A percentile compares a stretch with the other conserved stretches of the same genome.
phyloP scores from a whole-genome alignment of 2,329 filamentous ascomycete species.

The Onygenales sp. region DNA sequence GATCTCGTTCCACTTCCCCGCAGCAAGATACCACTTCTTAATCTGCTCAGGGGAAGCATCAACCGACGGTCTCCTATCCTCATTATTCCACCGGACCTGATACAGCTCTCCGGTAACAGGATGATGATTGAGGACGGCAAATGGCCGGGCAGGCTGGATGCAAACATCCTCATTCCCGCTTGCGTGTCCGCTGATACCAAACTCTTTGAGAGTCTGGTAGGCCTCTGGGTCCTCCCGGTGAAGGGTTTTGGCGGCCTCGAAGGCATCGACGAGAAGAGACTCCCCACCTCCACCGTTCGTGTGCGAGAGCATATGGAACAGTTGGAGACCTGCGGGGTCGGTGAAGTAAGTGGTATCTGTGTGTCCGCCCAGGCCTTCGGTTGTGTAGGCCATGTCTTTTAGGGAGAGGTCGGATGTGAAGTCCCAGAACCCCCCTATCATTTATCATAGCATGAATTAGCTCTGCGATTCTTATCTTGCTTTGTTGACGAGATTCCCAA shows the following conservation, averaged over 20 bases:
- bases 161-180: slow-evolving; percentile 78
- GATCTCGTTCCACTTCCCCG: slow-evolving; percentile 62
- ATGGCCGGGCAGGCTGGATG: slow-evolving; percentile 60
- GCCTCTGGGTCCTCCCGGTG: slow-evolving; percentile 42
- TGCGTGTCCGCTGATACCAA: slow-evolving; percentile 65
- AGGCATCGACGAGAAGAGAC: slow-evolving; percentile 79
- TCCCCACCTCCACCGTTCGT: slow-evolving; percentile 56
- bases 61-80: slow-evolving; percentile 66
- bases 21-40: slow-evolving; percentile 67
- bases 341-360: slow-evolving; percentile 96
- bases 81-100: slow-evolving; percentile 86
- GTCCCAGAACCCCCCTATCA: slow-evolving; percentile 60
- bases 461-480: background rate
- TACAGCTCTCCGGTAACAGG: slow-evolving; percentile 36
- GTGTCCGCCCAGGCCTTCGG: slow-evolving; percentile 69
- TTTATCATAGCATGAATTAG: background rate
- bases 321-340: slow-evolving; percentile 81
- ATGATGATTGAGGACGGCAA: slow-evolving; percentile 62
- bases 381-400: slow-evolving; percentile 88
- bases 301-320: slow-evolving; percentile 85
- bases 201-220: slow-evolving; percentile 48
- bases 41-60: slow-evolving; percentile 42
- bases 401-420: slow-evolving; percentile 82
- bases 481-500: slow-evolving; percentile 26
- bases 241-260: slow-evolving; percentile 58